A percentile compares a stretch with the other conserved stretches of the same genome.
Conservation (phyloP, 495 filamentous ascomycete species). For the Annulohypoxylon stygium region DNA sequence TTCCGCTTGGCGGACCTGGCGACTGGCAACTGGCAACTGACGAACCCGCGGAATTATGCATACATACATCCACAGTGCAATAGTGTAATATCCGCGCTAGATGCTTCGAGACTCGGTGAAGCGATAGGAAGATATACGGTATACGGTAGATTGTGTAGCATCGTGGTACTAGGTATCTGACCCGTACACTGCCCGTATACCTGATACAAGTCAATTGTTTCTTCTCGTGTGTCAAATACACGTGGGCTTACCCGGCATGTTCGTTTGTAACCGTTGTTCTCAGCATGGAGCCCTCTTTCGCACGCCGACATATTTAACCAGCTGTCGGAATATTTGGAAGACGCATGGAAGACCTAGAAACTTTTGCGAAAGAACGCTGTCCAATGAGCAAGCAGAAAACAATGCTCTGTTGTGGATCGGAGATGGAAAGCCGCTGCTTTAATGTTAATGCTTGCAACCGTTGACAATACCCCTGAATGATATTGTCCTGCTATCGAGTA, state of each 20-base stretch:
- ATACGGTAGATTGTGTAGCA: constrained; percentile 2
- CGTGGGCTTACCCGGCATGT: constrained; percentile 18
- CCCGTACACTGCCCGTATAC: constrained; percentile 1
- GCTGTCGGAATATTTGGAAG: constrained; percentile 43
- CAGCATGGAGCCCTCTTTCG: constrained; percentile 13
- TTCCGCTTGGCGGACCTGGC: constrained; percentile 38
- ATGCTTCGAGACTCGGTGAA: constrained; percentile 27
- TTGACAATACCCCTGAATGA: constrained; percentile 24
- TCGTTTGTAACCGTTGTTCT: constrained; percentile 22
- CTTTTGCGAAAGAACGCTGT: constrained; percentile 20
- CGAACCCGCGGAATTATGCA: constrained; percentile 15
- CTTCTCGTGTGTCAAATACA: constrained; percentile 31
- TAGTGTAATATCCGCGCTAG: neutral
- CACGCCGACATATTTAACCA: constrained; percentile 6
- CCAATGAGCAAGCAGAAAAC: constrained; percentile 18
- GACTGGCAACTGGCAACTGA: neutral
- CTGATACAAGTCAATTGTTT: constrained; percentile 16
- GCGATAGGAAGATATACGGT: constrained; percentile 13
- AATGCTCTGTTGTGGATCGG: constrained; percentile 12
- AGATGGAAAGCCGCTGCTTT: constrained; percentile 26
- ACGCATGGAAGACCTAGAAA: constrained; percentile 45
- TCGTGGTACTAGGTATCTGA: constrained; percentile 4
- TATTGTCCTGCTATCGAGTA: constrained; percentile 1
- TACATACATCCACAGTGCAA: constrained; percentile 23
- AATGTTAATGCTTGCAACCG: constrained; percentile 36